These are phyloP conservation scores for Diplodia sapinea DNA, from an alignment of 2,329 filamentous ascomycete genomes.

Conservation along the genomic window DNA sequence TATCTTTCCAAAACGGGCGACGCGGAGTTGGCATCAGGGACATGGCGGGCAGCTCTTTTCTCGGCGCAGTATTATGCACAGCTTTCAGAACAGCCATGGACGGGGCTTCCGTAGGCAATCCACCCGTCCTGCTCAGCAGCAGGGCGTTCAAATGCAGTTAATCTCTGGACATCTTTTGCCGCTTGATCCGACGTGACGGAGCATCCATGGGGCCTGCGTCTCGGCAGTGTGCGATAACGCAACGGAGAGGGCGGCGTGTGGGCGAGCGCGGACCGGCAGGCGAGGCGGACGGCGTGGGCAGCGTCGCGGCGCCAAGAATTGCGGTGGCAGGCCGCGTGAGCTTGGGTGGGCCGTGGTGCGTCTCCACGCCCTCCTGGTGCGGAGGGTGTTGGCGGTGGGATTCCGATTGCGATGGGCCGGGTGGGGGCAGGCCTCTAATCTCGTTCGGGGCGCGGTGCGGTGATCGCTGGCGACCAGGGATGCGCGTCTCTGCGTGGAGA, in stretches of 20 bases:
- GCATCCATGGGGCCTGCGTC: background rate
- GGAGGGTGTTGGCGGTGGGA: background rate
- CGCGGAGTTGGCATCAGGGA: conserved; percentile 27
- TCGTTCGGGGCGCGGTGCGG: conserved; percentile 28
- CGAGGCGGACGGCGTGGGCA: background rate
- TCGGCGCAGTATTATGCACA: conserved; percentile 17
- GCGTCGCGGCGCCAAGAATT: conserved; percentile 6
- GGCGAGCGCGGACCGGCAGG: conserved; percentile 2
- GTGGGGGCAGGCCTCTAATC: conserved; percentile 27
- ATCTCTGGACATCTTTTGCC: conserved; percentile 11
- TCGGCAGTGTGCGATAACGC: background rate
- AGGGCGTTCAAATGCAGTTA: conserved; percentile 1
- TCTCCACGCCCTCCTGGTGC: conserved; percentile 12
- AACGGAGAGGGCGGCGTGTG: background rate
- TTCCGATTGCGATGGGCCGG: conserved; percentile 24
- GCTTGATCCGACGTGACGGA: conserved; percentile 19
- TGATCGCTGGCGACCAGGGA: conserved; percentile 20
- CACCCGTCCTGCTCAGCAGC: background rate
- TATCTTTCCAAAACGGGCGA: conserved; percentile 29
- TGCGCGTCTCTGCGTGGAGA: conserved; percentile 16
- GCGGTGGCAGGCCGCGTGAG: conserved; percentile 21
- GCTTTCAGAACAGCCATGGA: conserved; percentile 2
- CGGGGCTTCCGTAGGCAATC: background rate
- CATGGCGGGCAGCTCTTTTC: conserved; percentile 19
- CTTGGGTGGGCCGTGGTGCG: background rate